A percentile compares a stretch with the other conserved stretches of the same genome.
Evolutionary conservation across 768 basidiomycete genomes (phyloP).

Genomic region (Hericium erinaceus): DNA sequence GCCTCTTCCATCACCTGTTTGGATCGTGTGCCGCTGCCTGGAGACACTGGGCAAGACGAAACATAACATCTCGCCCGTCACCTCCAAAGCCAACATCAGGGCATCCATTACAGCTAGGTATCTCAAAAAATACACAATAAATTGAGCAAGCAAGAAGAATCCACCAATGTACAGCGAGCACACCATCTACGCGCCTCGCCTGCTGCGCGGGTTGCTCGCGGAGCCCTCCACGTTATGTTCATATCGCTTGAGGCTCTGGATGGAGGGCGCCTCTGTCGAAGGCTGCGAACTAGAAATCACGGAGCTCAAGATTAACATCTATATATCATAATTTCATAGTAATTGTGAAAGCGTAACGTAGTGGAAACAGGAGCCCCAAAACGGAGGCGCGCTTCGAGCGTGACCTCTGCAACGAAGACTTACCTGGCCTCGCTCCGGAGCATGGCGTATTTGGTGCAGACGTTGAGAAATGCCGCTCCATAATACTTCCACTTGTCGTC

Average conservation of each 20-base stretch:
- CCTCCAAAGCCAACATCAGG: too few species aligned
- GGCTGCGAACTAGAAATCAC: neutral
- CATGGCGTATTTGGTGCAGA: slow-evolving; percentile 9
- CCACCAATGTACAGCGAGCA: neutral
- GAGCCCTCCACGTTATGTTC: slow-evolving; percentile 6
- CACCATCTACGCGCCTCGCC: neutral
- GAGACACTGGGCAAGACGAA: too few species aligned
- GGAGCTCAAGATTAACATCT: neutral
- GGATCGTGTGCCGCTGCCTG: too few species aligned
- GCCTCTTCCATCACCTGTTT: too few species aligned
- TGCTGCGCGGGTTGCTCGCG: slow-evolving; percentile 1
- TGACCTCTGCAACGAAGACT: neutral
- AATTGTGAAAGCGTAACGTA: neutral
- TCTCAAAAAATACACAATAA: neutral
- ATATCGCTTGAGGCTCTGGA: slow-evolving; percentile 7
- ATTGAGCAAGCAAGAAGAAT: neutral
- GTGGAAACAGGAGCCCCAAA: neutral
- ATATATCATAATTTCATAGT: neutral
- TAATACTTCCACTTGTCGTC: neutral
- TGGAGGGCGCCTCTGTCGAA: neutral
- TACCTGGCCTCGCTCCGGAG: slow-evolving; percentile 2
- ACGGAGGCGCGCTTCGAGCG: neutral
- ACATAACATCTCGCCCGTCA: too few species aligned
- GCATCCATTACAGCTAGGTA: too few species aligned
- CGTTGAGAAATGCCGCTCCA: slow-evolving; percentile 2